phyloP scores from a whole-genome alignment of 306 rosid species.

The Mimosa pudica region DNA sequence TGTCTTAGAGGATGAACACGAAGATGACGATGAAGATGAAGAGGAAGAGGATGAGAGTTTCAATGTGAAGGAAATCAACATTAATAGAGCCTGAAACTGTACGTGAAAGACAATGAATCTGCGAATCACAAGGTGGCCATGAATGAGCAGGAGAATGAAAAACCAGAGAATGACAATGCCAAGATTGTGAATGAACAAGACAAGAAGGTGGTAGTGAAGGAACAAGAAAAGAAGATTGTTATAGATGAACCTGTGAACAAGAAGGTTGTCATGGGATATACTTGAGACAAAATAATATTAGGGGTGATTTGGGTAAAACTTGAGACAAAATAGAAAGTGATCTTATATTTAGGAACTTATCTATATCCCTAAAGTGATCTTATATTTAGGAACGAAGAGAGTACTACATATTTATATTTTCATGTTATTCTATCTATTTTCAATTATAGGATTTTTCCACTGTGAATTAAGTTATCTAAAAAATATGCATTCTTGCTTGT shows the following conservation, averaged over 20 bases:
- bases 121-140: constrained; percentile 24
- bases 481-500: too few relatives aligned
- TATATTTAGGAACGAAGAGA: too few relatives aligned
- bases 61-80: constrained; percentile 65
- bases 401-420: too few relatives aligned
- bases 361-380: too few relatives aligned
- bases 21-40: constrained; percentile 2
- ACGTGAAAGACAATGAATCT: neutral
- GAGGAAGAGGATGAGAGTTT: constrained; percentile 48
- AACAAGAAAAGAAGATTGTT: constrained; percentile 12
- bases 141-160: constrained; percentile 35
- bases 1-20: neutral
- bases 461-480: too few relatives aligned
- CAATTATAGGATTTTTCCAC: too few relatives aligned
- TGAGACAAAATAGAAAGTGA: too few relatives aligned
- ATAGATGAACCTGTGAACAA: constrained; percentile 18
- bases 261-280: constrained; percentile 2
- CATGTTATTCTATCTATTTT: too few relatives aligned
- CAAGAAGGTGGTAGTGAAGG: constrained; percentile 32
- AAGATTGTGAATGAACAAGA: constrained; percentile 43
- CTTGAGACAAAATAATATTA: too few relatives aligned
- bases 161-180: constrained; percentile 10
- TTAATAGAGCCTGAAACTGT: constrained; percentile 20
- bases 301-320: too few relatives aligned
- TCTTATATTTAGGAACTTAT: too few relatives aligned